Percentiles rank a stretch among this genome's conserved stretches.
Evolutionary conservation across 805 yeast genomes (phyloP).

Genomic region (Middelhovenomyces tepae): DNA sequence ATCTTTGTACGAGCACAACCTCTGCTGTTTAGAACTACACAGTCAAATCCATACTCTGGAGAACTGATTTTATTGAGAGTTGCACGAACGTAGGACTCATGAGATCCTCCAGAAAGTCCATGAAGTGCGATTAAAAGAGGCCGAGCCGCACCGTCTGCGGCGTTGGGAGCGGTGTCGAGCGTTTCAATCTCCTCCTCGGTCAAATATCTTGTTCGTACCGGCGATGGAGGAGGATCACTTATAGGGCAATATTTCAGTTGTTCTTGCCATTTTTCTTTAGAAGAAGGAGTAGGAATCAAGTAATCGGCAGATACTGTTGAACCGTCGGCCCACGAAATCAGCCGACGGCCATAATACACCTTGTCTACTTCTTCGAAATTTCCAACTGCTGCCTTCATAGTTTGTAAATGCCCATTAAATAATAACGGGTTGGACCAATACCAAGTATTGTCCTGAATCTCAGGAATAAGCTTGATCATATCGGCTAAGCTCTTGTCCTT

Average conservation of each 20-base stretch:
- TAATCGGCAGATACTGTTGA: constrained; percentile 72
- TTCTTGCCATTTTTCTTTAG: constrained; percentile 28
- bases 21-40: constrained; percentile 60
- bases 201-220: constrained; percentile 47
- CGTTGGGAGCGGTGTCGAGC: constrained; percentile 15
- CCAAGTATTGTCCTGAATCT: constrained; percentile 38
- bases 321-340: constrained; percentile 53
- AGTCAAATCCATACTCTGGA: constrained; percentile 40
- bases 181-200: constrained; percentile 36
- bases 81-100: constrained; percentile 65
- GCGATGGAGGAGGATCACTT: constrained; percentile 30
- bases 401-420: constrained; percentile 70
- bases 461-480: constrained; percentile 36
- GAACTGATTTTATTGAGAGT: constrained; percentile 36
- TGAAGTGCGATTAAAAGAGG: constrained; percentile 64
- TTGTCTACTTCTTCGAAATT: constrained; percentile 42
- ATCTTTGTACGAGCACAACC: constrained; percentile 68
- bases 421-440: constrained; percentile 54
- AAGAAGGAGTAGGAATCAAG: constrained; percentile 36
- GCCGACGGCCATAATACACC: constrained; percentile 72
- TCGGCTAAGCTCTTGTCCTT: constrained; percentile 19
- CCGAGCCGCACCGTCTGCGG: constrained; percentile 27
- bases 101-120: constrained; percentile 83
- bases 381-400: constrained; percentile 54
- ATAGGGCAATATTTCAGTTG: constrained; percentile 24